Evolutionary conservation across 148 eudicot species (phyloP), one percentile per base, ranked within the genome.

Genomic region (Spergularia bocconei): DNA sequence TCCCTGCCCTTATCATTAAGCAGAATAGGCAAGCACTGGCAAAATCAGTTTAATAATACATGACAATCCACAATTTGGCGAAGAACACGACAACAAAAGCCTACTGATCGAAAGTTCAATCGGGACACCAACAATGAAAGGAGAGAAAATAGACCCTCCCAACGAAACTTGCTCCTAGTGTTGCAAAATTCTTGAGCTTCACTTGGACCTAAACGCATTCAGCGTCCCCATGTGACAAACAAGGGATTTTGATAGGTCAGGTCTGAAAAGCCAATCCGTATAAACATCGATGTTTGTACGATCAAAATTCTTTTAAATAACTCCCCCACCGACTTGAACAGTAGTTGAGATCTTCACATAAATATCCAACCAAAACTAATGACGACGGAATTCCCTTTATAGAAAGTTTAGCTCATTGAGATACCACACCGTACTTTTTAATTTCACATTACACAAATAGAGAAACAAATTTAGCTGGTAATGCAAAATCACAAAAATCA

Each of bases 391-490:
- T 14, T 8, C 48, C 11, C 5, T 10, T n/a, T 20, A 38, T 8
- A 6, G 3, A 19, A 7, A 57, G 61, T 69, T 23, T 13, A 5
- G 23, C 15, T 25, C 17, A 61, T 12, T 60, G 48, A 2, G 10
- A 36, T 67, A 21, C 50, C 54, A 4, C 21, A 15, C 3, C 9
- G 17, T 38, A 63, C 68, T 63, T 75, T 63, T 78, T 75, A 75
- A 29, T 62, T 75, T 20, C 8, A 19, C 48, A 70, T 25, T 4
- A 52, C 13, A 54, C 65, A 52, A 50, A 56, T 25, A 57, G 8
- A 71, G 76, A 29, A 75, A 75, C 50, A 70, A 79, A 69, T n/a
- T 47, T 55, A 55, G 50, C 66, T 25, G 33, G 61, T 23, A 15
- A 21, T 13, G 13, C 29, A 11, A 20, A 29, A 25, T 20, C 17